A percentile compares a stretch with the other conserved stretches of the same genome.
These are phyloP conservation scores for Fraxinus anomala DNA, from an alignment of 257 asterid species.

Conservation along the genomic window DNA sequence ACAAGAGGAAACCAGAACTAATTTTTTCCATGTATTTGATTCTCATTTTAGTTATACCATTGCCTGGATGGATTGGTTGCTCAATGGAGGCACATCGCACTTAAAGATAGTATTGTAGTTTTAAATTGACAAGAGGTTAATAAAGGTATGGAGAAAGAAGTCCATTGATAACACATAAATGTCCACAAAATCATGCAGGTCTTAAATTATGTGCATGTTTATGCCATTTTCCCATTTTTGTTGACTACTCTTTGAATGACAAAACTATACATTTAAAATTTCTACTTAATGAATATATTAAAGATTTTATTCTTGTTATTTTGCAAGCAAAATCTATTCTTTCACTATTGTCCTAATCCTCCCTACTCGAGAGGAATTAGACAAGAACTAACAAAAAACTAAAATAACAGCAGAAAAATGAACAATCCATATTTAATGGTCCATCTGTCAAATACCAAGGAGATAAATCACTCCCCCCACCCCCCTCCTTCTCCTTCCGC, in stretches of 20 bases:
- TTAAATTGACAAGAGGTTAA: not conserved
- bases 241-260: too few relatives aligned
- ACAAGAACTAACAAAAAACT: not conserved
- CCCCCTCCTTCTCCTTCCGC: not conserved
- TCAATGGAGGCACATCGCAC: not conserved
- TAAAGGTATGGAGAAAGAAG: not conserved
- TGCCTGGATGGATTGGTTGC: not conserved
- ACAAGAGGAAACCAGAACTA: conserved; percentile 12
- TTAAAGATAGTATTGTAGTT: not conserved
- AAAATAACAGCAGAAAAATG: not conserved
- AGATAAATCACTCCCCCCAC: not conserved
- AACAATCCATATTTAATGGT: not conserved
- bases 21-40: not conserved
- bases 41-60: not conserved
- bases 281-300: not conserved
- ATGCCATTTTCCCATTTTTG: not conserved
- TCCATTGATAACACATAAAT: not conserved
- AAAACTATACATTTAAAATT: not conserved
- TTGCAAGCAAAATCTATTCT: not conserved
- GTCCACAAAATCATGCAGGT: not conserved
- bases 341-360: not conserved
- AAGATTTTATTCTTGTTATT: too few relatives aligned
- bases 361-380: not conserved
- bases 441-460: not conserved
- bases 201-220: too few relatives aligned